Evolutionary conservation across 176 grass and related monocot genomes (phyloP).

Genomic region (Saccharum spontaneum): DNA sequence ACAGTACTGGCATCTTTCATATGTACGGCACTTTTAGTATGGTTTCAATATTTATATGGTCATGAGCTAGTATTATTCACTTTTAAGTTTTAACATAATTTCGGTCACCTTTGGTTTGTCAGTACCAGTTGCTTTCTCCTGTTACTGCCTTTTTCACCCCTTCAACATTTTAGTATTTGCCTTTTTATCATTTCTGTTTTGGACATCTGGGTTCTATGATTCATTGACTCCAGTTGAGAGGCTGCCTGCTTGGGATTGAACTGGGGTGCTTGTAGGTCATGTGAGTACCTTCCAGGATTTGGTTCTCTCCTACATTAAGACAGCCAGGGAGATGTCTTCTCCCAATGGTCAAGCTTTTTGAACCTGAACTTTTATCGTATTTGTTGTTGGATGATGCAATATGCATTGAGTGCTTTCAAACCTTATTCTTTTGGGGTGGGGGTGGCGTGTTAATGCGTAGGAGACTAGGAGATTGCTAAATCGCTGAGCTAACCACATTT

Average conservation of each 20-base stretch:
- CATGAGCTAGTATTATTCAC: neutral
- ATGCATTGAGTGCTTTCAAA: constrained; percentile 11
- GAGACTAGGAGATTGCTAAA: constrained; percentile 7
- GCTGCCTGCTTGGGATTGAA: neutral
- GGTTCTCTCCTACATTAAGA: neutral
- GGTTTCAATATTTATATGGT: neutral
- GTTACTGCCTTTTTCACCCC: neutral
- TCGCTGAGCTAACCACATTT: constrained; percentile 4
- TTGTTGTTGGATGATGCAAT: constrained; percentile 9
- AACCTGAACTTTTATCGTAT: neutral
- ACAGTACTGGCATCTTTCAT: constrained; percentile 5
- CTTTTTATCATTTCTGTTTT: neutral
- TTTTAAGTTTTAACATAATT: neutral
- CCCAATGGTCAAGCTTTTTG: neutral
- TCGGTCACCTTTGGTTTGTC: neutral
- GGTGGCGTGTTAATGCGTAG: neutral
- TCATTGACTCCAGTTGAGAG: neutral
- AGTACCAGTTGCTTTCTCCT: neutral
- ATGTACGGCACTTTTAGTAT: neutral
- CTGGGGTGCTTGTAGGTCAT: neutral
- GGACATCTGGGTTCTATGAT: neutral
- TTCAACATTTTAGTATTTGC: neutral
- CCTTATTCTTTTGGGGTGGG: neutral
- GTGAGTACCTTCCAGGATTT: neutral
- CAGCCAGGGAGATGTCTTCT: neutral